phyloP scores from a whole-genome alignment of 805 yeast genomes.

The Novakomyces olei region DNA sequence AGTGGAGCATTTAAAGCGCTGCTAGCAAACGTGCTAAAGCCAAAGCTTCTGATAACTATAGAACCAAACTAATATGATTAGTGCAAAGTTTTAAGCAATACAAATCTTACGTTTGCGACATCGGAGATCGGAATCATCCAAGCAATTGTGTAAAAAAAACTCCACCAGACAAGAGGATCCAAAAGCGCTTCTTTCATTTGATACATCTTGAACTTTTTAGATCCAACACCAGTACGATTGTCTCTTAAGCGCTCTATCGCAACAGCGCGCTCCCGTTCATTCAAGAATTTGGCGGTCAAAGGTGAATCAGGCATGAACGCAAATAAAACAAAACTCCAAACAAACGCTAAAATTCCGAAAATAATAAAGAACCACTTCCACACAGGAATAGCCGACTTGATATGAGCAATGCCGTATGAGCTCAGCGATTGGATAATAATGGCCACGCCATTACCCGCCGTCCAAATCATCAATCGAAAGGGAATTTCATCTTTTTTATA shows the following conservation, averaged over 20 bases:
- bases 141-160: conserved; percentile 21
- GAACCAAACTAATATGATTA: too few species aligned
- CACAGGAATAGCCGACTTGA: conserved; percentile 19
- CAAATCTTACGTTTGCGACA: conserved; percentile 17
- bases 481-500: conserved; percentile 29
- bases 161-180: conserved; percentile 26
- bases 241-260: conserved; percentile 30
- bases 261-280: conserved; percentile 21
- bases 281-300: conserved; percentile 15
- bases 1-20: conserved; percentile 25
- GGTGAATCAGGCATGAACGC: conserved; percentile 38
- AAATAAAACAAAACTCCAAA: conserved; percentile 27
- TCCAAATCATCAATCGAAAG: conserved; percentile 23
- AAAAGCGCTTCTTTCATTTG: conserved; percentile 31
- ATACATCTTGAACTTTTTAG: conserved; percentile 27
- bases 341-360: conserved; percentile 34
- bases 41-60: conserved; percentile 24
- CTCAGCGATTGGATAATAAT: conserved; percentile 26
- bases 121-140: conserved; percentile 35
- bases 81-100: too few species aligned
- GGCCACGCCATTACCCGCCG: conserved; percentile 19
- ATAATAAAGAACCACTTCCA: conserved; percentile 44
- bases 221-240: conserved; percentile 38
- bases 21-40: conserved; percentile 21
- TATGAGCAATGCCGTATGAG: conserved; percentile 24